Percentiles rank a stretch among this genome's conserved stretches.
Conservation (phyloP, 2,329 filamentous ascomycete genomes). For the Berkeleyomyces basicola region DNA sequence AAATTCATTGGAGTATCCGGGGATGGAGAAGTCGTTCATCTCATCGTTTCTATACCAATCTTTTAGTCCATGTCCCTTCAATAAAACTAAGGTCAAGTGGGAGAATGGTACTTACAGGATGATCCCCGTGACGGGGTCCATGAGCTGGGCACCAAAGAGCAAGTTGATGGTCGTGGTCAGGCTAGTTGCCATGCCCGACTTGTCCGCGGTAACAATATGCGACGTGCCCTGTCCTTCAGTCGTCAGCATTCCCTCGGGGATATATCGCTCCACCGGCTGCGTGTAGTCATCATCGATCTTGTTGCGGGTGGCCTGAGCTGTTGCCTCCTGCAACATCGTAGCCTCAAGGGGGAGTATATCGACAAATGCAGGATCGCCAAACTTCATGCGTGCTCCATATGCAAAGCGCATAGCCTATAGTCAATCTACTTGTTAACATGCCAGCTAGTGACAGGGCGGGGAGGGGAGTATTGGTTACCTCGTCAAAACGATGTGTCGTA, state of each 20-base stretch:
- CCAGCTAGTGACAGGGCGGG: not conserved
- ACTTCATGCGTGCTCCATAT: constrained; percentile 59
- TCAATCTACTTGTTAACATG: not conserved
- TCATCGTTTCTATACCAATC: constrained; percentile 34
- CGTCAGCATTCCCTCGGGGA: constrained; percentile 48
- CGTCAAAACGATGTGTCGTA: constrained; percentile 66
- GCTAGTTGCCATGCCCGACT: constrained; percentile 56
- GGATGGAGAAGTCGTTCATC: constrained; percentile 75
- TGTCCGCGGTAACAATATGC: constrained; percentile 57
- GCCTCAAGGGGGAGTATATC: constrained; percentile 41
- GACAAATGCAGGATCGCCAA: constrained; percentile 72
- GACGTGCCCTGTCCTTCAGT: constrained; percentile 58
- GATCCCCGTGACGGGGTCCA: constrained; percentile 69
- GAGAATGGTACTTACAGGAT: constrained; percentile 36
- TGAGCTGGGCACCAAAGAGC: constrained; percentile 62
- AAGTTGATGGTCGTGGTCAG: constrained; percentile 81
- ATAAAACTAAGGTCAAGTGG: constrained; percentile 20
- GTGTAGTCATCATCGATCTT: constrained; percentile 60
- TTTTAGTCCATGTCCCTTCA: constrained; percentile 9
- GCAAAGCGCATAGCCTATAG: constrained; percentile 60
- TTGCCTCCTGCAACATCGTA: constrained; percentile 45
- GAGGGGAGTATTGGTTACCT: constrained; percentile 22
- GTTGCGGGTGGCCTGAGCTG: constrained; percentile 40
- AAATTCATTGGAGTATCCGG: constrained; percentile 60
- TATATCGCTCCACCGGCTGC: constrained; percentile 56